Percentiles rank a stretch among this genome's conserved stretches.
These are phyloP conservation scores for Mrakia blollopis DNA, from an alignment of 768 basidiomycete genomes.

Conservation along the genomic window DNA sequence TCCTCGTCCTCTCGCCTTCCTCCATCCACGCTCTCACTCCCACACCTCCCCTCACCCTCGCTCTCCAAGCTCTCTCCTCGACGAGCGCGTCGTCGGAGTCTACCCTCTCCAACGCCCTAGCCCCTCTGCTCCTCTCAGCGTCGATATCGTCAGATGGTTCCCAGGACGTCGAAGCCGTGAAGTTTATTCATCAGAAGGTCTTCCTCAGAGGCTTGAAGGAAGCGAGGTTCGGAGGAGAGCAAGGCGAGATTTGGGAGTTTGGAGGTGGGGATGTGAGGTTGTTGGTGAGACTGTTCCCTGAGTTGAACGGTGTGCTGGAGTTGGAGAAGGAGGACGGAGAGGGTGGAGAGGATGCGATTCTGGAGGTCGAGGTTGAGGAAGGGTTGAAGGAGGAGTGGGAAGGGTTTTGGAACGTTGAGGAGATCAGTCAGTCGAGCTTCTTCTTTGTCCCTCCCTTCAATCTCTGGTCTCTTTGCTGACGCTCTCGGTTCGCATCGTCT, in stretches of 20 bases:
- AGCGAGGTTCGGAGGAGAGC: slow-evolving; percentile 46
- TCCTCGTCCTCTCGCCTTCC: slow-evolving; percentile 37
- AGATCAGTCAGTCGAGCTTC: slow-evolving; percentile 70
- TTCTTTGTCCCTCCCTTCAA: slow-evolving; percentile 32
- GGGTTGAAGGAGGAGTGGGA: slow-evolving; percentile 72
- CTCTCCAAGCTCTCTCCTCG: slow-evolving; percentile 8
- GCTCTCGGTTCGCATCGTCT: slow-evolving; percentile 55
- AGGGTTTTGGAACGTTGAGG: slow-evolving; percentile 63
- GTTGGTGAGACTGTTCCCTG: slow-evolving; percentile 68
- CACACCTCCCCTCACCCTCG: slow-evolving; percentile 18
- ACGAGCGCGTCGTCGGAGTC: not conserved
- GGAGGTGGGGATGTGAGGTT: slow-evolving; percentile 65
- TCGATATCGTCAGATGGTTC: not conserved
- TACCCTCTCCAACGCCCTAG: slow-evolving; percentile 23
- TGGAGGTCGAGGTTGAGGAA: slow-evolving; percentile 64
- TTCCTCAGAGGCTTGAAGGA: slow-evolving; percentile 25
- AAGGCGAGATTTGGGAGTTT: slow-evolving; percentile 49
- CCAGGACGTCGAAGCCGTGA: slow-evolving; percentile 24
- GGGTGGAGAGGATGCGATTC: slow-evolving; percentile 35
- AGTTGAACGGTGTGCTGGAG: slow-evolving; percentile 59
- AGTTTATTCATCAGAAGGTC: slow-evolving; percentile 30
- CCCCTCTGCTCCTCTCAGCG: slow-evolving; percentile 22
- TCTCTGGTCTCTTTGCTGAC: slow-evolving; percentile 35
- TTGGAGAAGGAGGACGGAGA: slow-evolving; percentile 22
- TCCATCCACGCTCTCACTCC: slow-evolving; percentile 35